These are phyloP conservation scores for Penicillium sp. DNA, from an alignment of 2,329 filamentous ascomycete species.

Conservation along the genomic window DNA sequence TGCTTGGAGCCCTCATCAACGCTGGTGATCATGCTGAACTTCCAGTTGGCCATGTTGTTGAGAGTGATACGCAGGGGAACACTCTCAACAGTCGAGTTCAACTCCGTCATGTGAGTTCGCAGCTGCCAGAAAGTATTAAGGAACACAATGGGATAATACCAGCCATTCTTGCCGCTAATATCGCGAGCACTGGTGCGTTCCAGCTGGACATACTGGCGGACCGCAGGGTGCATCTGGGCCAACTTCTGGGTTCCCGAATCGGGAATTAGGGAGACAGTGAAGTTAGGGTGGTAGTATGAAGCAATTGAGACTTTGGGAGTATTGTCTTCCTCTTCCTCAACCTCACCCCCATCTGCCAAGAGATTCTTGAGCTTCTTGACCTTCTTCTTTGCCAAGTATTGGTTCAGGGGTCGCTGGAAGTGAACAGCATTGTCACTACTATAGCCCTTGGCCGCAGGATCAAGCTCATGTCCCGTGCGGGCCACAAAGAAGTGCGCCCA, in stretches of 20 bases:
- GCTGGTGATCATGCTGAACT: conserved; percentile 80
- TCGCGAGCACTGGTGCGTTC: conserved; percentile 82
- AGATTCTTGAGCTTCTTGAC: conserved; percentile 82
- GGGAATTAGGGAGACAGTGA: conserved; percentile 83
- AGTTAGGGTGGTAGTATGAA: conserved; percentile 94
- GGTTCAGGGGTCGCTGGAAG: conserved; percentile 80
- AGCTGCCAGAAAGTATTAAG: conserved; percentile 98
- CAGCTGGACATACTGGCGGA: conserved; percentile 74
- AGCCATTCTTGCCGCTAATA: conserved; percentile 78
- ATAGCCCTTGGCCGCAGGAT: conserved; percentile 71
- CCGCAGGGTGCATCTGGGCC: conserved; percentile 66
- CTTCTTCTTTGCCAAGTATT: conserved; percentile 91
- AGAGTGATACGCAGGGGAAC: conserved; percentile 82
- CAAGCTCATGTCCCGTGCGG: conserved; percentile 70
- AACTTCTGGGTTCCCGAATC: conserved; percentile 71
- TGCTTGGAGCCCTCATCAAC: conserved; percentile 88
- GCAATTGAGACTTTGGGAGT: conserved; percentile 67
- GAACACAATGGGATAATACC: conserved; percentile 90
- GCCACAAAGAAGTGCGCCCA: conserved; percentile 93
- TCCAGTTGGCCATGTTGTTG: conserved; percentile 80
- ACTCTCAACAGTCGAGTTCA: conserved; percentile 84
- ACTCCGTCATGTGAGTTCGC: conserved; percentile 80
- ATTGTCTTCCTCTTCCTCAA: conserved; percentile 55
- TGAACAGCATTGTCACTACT: conserved; percentile 75
- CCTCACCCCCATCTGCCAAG: conserved; percentile 56